These are phyloP conservation scores for Diaporthe helianthi DNA, from an alignment of 2,329 filamentous ascomycete genomes.

Conservation along the genomic window DNA sequence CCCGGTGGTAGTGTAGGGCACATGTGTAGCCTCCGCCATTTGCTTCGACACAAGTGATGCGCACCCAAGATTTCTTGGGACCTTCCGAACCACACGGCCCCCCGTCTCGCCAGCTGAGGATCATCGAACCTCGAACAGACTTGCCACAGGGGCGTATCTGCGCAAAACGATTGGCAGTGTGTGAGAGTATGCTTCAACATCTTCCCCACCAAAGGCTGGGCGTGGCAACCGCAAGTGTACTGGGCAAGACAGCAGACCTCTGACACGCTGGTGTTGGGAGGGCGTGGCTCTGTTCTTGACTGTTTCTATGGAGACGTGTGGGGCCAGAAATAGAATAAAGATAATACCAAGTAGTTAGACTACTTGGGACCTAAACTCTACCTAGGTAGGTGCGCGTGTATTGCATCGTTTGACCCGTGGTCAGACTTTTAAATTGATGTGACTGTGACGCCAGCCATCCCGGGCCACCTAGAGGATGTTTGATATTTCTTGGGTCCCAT, in stretches of 20 bases:
- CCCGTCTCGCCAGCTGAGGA: not conserved
- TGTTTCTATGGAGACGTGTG: not conserved
- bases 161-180: conserved; percentile 15
- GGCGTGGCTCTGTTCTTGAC: not conserved
- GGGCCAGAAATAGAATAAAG: not conserved
- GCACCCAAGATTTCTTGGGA: not conserved
- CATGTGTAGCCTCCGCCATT: not conserved
- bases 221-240: not conserved
- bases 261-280: not conserved
- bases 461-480: not conserved
- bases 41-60: not conserved
- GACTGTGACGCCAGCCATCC: conserved; percentile 10
- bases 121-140: not conserved
- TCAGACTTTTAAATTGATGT: conserved; percentile 17
- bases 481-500: conserved; percentile 5
- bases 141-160: conserved; percentile 3
- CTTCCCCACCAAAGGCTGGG: not conserved
- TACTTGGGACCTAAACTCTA: not conserved
- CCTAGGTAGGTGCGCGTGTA: no score
- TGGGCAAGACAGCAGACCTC: not conserved
- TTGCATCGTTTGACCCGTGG: not conserved
- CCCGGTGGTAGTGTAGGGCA: not conserved
- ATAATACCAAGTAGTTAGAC: not conserved
- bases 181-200: conserved; percentile 3
- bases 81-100: no score